These are phyloP conservation scores for Euphorbia pulcherrima DNA, from an alignment of 345 rosid species.

Conservation along the genomic window DNA sequence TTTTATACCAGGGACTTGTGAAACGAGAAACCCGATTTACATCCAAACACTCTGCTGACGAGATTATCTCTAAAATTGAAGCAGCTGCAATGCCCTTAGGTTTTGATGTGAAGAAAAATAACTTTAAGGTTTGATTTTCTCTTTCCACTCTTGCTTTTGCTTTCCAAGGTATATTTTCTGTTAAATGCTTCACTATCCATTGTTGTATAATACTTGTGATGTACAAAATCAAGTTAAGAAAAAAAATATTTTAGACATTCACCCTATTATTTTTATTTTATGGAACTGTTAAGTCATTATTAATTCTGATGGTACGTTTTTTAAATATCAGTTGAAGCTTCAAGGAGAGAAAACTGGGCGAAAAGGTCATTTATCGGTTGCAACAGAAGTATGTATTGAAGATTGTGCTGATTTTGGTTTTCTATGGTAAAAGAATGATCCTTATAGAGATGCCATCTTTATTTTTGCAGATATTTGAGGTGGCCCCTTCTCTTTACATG, in stretches of 20 bases:
- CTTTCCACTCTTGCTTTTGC: constrained; percentile 1
- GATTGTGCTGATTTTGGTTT: not conserved
- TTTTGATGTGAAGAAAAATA: constrained; percentile 88
- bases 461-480: constrained; percentile 67
- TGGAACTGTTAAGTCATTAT: not conserved
- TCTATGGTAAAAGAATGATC: not conserved
- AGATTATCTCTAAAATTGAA: constrained; percentile 88
- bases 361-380: constrained; percentile 92
- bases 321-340: constrained; percentile 67
- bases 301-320: constrained; percentile 2
- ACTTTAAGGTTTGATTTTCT: constrained; percentile 61
- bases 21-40: constrained; percentile 91
- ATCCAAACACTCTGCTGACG: constrained; percentile 76
- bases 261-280: no score
- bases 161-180: not conserved
- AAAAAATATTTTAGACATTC: no score
- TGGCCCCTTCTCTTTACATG: constrained; percentile 96
- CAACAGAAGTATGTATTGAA: constrained; percentile 65
- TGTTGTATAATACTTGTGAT: not conserved
- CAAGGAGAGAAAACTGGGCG: constrained; percentile 92
- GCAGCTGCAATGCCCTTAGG: constrained; percentile 83
- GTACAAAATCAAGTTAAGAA: not conserved
- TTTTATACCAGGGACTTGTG: constrained; percentile 65
- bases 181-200: not conserved
- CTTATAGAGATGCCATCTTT: not conserved